Base-by-base conservation (phyloP, 2,329 filamentous ascomycete species). In the Colletotrichum caudatum region DNA sequence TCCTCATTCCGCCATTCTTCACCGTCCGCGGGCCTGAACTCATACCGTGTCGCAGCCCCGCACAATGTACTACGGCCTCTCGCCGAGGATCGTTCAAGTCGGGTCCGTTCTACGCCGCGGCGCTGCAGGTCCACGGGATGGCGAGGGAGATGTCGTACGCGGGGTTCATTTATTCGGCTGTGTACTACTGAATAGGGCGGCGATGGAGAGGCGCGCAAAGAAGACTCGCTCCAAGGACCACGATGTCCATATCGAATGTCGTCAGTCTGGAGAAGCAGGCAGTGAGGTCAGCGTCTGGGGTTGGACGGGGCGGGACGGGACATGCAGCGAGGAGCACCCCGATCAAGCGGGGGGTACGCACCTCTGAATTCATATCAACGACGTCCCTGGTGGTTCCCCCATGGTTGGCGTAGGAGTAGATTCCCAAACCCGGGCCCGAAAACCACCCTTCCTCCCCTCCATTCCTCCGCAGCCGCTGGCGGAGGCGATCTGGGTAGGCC, bases 341-440 rank as follows among this genome's bases (percentile, higher is more conserved):
- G 3, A 5, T 12, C 9, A 33, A 11, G 29, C 4, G 37, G 12
- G 12, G 23, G 20, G 16, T 14, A 7, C 37, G 4, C 69, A 79
- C 78, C 73, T 76, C 54, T 78, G 73, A 2, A 74, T 75, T 76
- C 78, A 79, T 23, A 78, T 74, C 12, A 75, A 48, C 3, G 78
- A 76, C 2, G 79, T 74, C 51, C 76, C 73, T 7, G 78, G 77
- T 20, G 74, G 76, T 48, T 78, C 77, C n/a, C n/a, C 73, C 71
- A 35, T 78, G 73, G 74, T 80, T 78, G 37, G 78, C 78, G 23
- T 78, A 79, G 60, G 73, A 78, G 67, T 78, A 80, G 7, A 78
- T 78, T 51, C 77, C 69, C 48, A 74, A 39, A 3, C 76, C 76
- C 4, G 78, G 78, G 46, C 78, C 77, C 46, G 77, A 80, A 70